A percentile compares a stretch with the other conserved stretches of the same genome.
These are phyloP conservation scores for Venturia effusa DNA, from an alignment of 2,329 filamentous ascomycete species.

Conservation along the genomic window DNA sequence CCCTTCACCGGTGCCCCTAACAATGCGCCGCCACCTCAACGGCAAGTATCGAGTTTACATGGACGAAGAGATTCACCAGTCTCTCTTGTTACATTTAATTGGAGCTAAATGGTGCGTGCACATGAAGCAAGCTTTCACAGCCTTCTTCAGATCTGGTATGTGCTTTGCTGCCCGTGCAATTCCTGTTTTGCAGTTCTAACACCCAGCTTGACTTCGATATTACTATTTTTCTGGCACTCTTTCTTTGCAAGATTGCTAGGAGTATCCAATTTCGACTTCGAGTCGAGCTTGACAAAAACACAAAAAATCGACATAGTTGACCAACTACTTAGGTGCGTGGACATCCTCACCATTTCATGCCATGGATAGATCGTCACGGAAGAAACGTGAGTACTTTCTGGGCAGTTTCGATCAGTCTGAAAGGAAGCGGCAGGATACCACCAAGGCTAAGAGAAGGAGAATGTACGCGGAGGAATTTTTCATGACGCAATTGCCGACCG, in stretches of 20 bases:
- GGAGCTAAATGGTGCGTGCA: slow-evolving; percentile 41
- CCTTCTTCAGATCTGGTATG: too few species aligned
- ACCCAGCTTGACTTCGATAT: too few species aligned
- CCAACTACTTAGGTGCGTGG: slow-evolving; percentile 33
- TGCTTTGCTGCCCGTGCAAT: too few species aligned
- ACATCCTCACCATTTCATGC: slow-evolving; percentile 21
- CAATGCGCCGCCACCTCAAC: slow-evolving; percentile 43
- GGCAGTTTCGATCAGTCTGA: slow-evolving; percentile 19
- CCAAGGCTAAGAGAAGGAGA: slow-evolving; percentile 19
- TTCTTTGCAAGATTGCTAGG: too few species aligned
- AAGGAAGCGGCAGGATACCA: background rate
- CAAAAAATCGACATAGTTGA: too few species aligned
- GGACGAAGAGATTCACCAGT: slow-evolving; percentile 47
- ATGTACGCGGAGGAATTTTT: slow-evolving; percentile 40
- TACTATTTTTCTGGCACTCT: too few species aligned
- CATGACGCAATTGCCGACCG: slow-evolving; percentile 42
- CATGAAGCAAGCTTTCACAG: slow-evolving; percentile 32
- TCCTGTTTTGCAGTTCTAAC: too few species aligned
- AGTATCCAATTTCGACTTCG: too few species aligned
- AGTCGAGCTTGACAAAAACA: too few species aligned
- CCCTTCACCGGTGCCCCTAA: slow-evolving; percentile 32
- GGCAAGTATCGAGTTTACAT: slow-evolving; percentile 49
- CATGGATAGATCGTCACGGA: slow-evolving; percentile 17
- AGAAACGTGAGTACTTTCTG: slow-evolving; percentile 37
- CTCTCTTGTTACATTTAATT: slow-evolving; percentile 44